Percentiles rank a stretch among this genome's conserved stretches.
These are phyloP conservation scores for Theobroma cacao DNA, from an alignment of 345 rosid species.

Conservation along the genomic window DNA sequence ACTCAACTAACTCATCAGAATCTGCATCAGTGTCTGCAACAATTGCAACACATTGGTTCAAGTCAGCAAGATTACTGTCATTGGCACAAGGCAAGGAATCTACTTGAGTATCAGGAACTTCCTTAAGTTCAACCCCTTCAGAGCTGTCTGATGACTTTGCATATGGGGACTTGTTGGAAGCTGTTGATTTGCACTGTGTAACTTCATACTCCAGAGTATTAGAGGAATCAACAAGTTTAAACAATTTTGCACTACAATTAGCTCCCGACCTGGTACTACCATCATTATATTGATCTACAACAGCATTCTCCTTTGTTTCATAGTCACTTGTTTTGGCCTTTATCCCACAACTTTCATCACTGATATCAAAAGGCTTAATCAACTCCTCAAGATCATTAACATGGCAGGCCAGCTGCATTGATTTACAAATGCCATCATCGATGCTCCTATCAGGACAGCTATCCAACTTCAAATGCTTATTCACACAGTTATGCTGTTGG, in stretches of 20 bases:
- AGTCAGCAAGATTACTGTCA: conserved; percentile 11
- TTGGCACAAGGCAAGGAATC: conserved; percentile 11
- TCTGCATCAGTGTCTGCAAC: conserved; percentile 18
- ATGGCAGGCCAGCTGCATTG: conserved; percentile 10
- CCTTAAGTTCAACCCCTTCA: conserved; percentile 16
- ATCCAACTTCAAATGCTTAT: conserved; percentile 18
- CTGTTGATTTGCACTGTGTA: not conserved
- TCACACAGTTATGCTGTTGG: conserved; percentile 20
- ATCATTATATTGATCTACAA: conserved; percentile 12
- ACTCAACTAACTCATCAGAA: conserved; percentile 16
- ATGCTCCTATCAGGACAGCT: conserved; percentile 12
- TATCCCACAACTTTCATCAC: conserved; percentile 1
- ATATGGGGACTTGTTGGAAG: not conserved
- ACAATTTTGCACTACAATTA: not conserved
- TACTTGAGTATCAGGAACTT: conserved; percentile 12
- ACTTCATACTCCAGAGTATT: conserved; percentile 2
- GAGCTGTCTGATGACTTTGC: conserved; percentile 5
- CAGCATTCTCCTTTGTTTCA: conserved; percentile 9
- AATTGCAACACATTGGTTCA: conserved; percentile 12
- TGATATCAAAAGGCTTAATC: conserved; percentile 8
- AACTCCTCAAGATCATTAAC: not conserved
- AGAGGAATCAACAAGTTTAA: not conserved
- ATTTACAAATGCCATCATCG: conserved; percentile 8
- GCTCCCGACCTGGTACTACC: conserved; percentile 12
- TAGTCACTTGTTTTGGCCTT: not conserved